These are phyloP conservation scores for Ceratorhiza oryzae-sativae DNA, from an alignment of 1,284 basidiomycete genomes.

Conservation along the genomic window DNA sequence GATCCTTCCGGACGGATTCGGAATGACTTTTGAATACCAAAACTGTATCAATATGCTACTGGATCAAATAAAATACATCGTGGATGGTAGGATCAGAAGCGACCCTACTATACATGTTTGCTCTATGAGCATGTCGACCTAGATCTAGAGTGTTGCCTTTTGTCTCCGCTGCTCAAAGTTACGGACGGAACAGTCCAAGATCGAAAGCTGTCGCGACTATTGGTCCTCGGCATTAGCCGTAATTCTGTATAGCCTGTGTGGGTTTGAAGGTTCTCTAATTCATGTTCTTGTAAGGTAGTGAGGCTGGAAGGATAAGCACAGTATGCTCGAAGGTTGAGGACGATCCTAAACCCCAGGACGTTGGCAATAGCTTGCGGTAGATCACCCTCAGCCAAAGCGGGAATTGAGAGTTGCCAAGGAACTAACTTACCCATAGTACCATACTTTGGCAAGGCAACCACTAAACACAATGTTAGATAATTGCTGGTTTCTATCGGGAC, in stretches of 20 bases:
- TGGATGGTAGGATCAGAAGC: not conserved
- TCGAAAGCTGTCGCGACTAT: not conserved
- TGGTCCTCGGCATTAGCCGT: not conserved
- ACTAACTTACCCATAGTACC: constrained; percentile 12
- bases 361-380: constrained; percentile 4
- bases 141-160: too few relatives aligned
- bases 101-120: too few relatives aligned
- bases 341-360: constrained; percentile 17
- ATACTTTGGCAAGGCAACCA: constrained; percentile 29
- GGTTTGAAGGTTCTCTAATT: not conserved
- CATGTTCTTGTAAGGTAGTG: constrained; percentile 2
- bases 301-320: not conserved
- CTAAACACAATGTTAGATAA: not conserved
- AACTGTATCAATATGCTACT: constrained; percentile 14
- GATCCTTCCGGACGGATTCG: not conserved
- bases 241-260: not conserved
- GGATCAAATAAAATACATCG: constrained; percentile 9
- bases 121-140: too few relatives aligned
- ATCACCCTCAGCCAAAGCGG: not conserved
- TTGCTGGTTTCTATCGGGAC: not conserved
- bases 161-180: not conserved
- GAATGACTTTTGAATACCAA: not conserved
- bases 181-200: not conserved
- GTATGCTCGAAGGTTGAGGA: constrained; percentile 30
- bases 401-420: too few relatives aligned